Evolutionary conservation across 2,329 filamentous ascomycete species (phyloP).

Genomic region (Pezizomycotina sp.): DNA sequence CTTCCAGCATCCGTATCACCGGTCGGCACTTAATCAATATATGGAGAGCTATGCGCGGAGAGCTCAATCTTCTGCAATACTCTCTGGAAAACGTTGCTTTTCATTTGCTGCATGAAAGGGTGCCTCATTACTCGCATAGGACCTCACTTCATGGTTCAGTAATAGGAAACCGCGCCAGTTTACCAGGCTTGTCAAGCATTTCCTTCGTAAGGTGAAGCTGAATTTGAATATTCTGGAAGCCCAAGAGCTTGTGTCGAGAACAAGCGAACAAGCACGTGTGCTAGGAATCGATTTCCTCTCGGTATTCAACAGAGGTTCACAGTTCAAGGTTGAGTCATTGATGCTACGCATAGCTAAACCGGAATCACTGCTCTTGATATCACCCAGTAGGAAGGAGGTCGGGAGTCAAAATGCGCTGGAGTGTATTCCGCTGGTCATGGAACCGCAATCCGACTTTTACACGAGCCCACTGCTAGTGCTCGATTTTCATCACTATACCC

Average conservation of each 20-base stretch:
- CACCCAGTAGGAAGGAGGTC: conserved; percentile 79
- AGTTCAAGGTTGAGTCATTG: conserved; percentile 96
- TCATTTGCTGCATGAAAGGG: conserved; percentile 60
- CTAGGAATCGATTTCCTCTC: conserved; percentile 94
- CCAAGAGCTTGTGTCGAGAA: conserved; percentile 75
- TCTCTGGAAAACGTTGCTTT: conserved; percentile 93
- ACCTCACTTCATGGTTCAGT: conserved; percentile 67
- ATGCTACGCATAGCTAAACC: conserved; percentile 98
- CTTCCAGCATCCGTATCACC: conserved; percentile 80
- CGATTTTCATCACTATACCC: conserved; percentile 93
- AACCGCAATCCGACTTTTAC: conserved; percentile 90
- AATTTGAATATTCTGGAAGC: conserved; percentile 81
- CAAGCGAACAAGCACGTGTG: conserved; percentile 82
- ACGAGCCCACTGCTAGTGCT: conserved; percentile 74
- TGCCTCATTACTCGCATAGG: conserved; percentile 72
- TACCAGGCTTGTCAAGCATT: conserved; percentile 61
- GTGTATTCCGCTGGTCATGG: conserved; percentile 90
- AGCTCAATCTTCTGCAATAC: conserved; percentile 81
- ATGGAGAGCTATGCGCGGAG: conserved; percentile 89
- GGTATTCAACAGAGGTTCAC: conserved; percentile 83
- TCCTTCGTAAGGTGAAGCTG: conserved; percentile 55
- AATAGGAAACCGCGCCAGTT: conserved; percentile 53
- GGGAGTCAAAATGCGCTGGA: conserved; percentile 76
- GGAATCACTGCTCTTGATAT: conserved; percentile 80
- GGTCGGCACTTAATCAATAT: conserved; percentile 94